Conservation (phyloP, 2,329 filamentous ascomycete genomes). For the Penicillium occitanis region DNA sequence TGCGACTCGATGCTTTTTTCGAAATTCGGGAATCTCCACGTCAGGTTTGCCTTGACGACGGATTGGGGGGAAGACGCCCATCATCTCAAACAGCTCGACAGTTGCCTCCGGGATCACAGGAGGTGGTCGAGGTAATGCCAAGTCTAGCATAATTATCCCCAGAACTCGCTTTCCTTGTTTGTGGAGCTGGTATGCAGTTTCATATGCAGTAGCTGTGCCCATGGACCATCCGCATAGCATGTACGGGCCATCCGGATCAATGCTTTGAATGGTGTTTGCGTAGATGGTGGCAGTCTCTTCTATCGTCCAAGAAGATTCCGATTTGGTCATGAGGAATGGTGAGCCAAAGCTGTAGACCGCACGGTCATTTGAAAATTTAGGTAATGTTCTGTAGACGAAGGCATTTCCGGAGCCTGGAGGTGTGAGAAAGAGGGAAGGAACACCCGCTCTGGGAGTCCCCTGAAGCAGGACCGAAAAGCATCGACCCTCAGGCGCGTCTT, state of each 20-base stretch:
- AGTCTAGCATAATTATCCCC: conserved; percentile 7
- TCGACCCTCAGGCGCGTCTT: conserved; percentile 2
- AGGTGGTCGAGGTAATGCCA: conserved; percentile 5
- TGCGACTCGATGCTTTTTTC: conserved; percentile 1
- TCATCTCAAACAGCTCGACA: conserved; percentile 3
- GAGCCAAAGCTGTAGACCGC: conserved; percentile 6
- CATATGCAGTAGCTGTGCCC: conserved; percentile 5
- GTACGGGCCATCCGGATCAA: conserved; percentile 5
- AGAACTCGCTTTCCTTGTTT: background rate
- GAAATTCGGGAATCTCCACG: conserved; percentile 5
- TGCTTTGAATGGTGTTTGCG: conserved; percentile 2
- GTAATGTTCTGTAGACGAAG: conserved; percentile 6
- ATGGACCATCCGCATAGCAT: conserved; percentile 6
- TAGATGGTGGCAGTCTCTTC: conserved; percentile 8
- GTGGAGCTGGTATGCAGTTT: conserved; percentile 7
- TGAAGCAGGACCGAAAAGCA: conserved; percentile 6
- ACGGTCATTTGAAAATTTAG: conserved; percentile 9
- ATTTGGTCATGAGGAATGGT: conserved; percentile 7
- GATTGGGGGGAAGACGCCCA: conserved; percentile 1
- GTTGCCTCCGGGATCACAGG: conserved; percentile 7
- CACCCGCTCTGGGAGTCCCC: conserved; percentile 4
- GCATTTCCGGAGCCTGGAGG: conserved; percentile 9
- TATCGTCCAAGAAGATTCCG: conserved; percentile 6
- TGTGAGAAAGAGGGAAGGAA: conserved; percentile 9
- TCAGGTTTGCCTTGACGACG: conserved; percentile 1